These are phyloP conservation scores for Parachaetomium inaequale DNA, from an alignment of 495 filamentous ascomycete species.

Conservation along the genomic window DNA sequence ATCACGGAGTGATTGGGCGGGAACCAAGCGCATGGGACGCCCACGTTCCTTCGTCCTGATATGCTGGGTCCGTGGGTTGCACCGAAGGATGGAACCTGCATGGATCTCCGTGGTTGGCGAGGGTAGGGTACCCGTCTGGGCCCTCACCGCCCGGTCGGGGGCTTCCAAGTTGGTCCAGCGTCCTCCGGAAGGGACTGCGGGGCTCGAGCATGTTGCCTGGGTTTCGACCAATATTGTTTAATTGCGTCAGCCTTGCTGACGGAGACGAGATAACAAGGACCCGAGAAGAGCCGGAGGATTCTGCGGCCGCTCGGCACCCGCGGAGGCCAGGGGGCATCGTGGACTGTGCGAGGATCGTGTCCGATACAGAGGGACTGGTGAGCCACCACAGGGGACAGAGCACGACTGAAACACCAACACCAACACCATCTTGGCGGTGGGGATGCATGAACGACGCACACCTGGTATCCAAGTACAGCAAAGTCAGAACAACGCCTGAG, in stretches of 20 bases:
- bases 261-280: not conserved
- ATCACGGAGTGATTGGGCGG: not conserved
- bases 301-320: too few relatives aligned
- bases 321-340: too few relatives aligned
- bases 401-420: too few relatives aligned
- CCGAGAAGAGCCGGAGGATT: not conserved
- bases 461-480: too few relatives aligned
- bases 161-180: not conserved
- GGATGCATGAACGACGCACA: too few relatives aligned
- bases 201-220: not conserved
- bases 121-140: conserved; percentile 5
- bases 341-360: too few relatives aligned
- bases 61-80: conserved; percentile 3
- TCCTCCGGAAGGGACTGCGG: not conserved
- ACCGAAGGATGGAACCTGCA: conserved; percentile 1
- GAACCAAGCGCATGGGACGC: not conserved
- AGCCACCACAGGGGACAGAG: too few relatives aligned
- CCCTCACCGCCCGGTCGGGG: not conserved
- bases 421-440: too few relatives aligned
- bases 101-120: not conserved
- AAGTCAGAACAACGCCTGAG: too few relatives aligned
- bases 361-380: too few relatives aligned
- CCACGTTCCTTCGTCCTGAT: not conserved
- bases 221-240: not conserved
- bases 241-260: not conserved